phyloP scores from a whole-genome alignment of 2,329 filamentous ascomycete genomes.

The Fusarium fracticaudum region DNA sequence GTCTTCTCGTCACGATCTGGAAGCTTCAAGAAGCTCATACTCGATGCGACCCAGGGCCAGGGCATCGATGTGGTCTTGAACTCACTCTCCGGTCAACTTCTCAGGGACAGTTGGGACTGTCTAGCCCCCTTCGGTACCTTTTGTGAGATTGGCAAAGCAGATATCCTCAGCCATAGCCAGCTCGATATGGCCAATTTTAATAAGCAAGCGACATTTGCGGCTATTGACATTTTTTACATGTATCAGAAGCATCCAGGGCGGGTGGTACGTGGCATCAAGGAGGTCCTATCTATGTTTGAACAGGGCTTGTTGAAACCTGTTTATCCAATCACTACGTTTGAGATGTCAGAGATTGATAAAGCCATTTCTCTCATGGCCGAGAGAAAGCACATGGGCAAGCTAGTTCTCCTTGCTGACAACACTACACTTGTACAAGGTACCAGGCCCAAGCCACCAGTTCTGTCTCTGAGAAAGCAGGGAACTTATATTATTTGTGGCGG shows the following conservation, averaged over 20 bases:
- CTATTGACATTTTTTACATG: neutral
- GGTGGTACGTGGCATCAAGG: neutral
- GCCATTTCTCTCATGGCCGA: too few species aligned
- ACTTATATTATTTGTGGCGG: neutral
- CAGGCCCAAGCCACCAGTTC: neutral
- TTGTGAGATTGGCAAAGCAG: neutral
- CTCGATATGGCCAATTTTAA: constrained; percentile 1
- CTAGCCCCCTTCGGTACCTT: neutral
- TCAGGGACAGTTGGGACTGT: neutral
- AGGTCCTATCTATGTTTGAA: neutral
- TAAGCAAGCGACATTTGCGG: neutral
- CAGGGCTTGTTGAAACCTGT: too few species aligned
- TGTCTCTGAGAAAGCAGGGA: neutral
- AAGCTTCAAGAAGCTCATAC: neutral
- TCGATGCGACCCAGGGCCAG: neutral
- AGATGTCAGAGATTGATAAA: too few species aligned
- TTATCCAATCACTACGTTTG: too few species aligned
- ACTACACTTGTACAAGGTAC: neutral
- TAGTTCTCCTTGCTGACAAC: too few species aligned
- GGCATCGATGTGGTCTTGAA: neutral
- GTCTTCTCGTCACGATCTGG: neutral
- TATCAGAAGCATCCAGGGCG: neutral
- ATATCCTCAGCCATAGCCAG: neutral
- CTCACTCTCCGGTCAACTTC: neutral
- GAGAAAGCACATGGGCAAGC: too few species aligned